Conservation (phyloP, 768 basidiomycete genomes). For the Tylopilus sp. region DNA sequence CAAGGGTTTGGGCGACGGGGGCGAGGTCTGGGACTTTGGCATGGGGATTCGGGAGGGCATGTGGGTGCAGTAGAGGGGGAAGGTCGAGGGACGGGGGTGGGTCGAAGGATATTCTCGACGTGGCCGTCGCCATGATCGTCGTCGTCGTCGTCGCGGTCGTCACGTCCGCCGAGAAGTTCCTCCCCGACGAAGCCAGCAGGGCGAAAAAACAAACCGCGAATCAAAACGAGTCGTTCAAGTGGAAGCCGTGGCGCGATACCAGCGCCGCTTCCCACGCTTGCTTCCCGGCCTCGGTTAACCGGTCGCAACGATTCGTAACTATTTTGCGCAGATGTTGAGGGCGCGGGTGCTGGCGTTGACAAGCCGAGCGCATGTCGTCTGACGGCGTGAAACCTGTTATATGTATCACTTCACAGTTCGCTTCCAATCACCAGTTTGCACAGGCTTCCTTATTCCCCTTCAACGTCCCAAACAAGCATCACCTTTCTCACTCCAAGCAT, state of each 20-base stretch:
- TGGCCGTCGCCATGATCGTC: constrained; percentile 16
- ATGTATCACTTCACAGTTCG: no score
- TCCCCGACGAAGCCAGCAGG: constrained; percentile 10
- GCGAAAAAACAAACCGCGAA: constrained; percentile 23
- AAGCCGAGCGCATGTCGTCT: background rate
- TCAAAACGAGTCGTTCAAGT: constrained; percentile 9
- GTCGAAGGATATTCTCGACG: constrained; percentile 20
- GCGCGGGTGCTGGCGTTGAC: constrained; percentile 6
- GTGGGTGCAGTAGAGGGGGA: constrained; percentile 11
- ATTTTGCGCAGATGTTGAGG: no score
- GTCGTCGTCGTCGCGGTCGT: constrained; percentile 16
- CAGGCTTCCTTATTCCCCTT: background rate
- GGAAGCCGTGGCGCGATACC: constrained; percentile 11
- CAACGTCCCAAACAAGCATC: background rate
- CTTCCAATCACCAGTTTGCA: constrained; percentile 1
- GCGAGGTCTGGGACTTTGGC: constrained; percentile 9
- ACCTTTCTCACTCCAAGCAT: constrained; percentile 2
- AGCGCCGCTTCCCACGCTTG: constrained; percentile 23
- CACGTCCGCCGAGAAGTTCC: constrained; percentile 7
- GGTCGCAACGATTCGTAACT: constrained; percentile 7
- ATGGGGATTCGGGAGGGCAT: constrained; percentile 15
- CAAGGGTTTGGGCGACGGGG: constrained; percentile 3
- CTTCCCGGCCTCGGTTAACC: constrained; percentile 17
- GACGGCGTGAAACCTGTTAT: background rate
- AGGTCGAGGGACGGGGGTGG: constrained; percentile 3